Percentiles rank a stretch among this genome's conserved stretches.
phyloP scores from a whole-genome alignment of 352 stramenopile species.

The Thalassiosira mediterranea region DNA sequence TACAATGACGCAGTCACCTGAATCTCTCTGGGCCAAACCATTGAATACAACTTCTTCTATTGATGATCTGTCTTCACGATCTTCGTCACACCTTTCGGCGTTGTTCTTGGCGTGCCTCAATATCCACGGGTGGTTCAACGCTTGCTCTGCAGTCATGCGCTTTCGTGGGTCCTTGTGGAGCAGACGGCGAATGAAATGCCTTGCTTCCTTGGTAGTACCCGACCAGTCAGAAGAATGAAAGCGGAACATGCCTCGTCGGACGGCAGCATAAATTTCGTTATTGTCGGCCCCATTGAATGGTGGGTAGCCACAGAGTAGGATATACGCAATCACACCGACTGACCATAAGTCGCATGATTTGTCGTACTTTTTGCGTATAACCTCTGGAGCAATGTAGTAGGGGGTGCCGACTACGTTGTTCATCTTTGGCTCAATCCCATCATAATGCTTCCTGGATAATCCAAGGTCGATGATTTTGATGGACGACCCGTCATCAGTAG shows the following conservation, averaged over 20 bases:
- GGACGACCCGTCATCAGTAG: constrained; percentile 87
- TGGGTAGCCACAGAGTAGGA: constrained; percentile 90
- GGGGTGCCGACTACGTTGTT: constrained; percentile 39
- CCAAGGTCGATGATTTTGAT: constrained; percentile 96
- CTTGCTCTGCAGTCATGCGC: constrained; percentile 70
- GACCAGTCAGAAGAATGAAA: constrained; percentile 77
- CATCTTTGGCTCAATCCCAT: constrained; percentile 38
- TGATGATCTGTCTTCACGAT: too few relatives aligned
- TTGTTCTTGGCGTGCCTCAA: too few relatives aligned
- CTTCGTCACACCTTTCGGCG: too few relatives aligned
- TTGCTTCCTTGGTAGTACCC: constrained; percentile 70
- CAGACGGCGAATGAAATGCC: constrained; percentile 77
- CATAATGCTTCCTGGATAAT: constrained; percentile 34
- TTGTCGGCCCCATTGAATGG: constrained; percentile 89
- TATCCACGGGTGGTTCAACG: constrained; percentile 71
- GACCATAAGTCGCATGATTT: constrained; percentile 91
- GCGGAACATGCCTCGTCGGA: constrained; percentile 66
- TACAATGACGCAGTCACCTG: too few relatives aligned
- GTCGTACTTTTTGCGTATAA: constrained; percentile 88
- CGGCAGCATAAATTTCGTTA: constrained; percentile 70
- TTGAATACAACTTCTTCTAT: too few relatives aligned
- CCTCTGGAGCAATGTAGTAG: constrained; percentile 87
- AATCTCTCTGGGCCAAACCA: too few relatives aligned
- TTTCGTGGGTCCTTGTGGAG: constrained; percentile 75
- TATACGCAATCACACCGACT: too few relatives aligned